Base-by-base conservation (phyloP, 2,329 filamentous ascomycete genomes). In the Ophiognomonia clavigignenti-juglandacearum region DNA sequence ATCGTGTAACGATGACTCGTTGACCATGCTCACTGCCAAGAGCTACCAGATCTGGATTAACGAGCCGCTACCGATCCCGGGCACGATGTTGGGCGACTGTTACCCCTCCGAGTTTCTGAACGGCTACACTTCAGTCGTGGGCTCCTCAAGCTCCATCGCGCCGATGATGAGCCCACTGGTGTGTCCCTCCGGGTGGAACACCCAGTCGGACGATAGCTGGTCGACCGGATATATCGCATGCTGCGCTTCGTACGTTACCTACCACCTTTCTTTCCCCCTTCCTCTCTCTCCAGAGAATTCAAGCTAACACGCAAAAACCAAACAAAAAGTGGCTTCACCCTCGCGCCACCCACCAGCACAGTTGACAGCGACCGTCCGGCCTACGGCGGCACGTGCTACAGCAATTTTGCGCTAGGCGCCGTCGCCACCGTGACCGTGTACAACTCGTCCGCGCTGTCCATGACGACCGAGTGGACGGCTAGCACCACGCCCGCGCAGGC, bases 1-100 rank as follows among this genome's bases (percentile, higher is more conserved):
- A 16, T 14, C 36, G n/a, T 39, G 36, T 22, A 9, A n/a, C 13
- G 36, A 24, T 13, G 36, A 39, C 14, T 13, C 13, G 7, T 16
- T 39, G 36, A 39, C 36, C 11, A 39, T 39, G 36, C 36, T 39
- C 36, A 39, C 36, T 9, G 36, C 36, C 36, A 39, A 39, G 36
- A 24, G 20, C 20, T 39, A 39, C 23, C 36, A 39, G 22, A 39
- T 39, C 20, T 39, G 36, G 36, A 23, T 39, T 13, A 39, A 39
- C 36, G 36, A 39, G 23, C 36, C 36, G 9, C 20, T 24, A 11
- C 36, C 36, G 4, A 20, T 39, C 20, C 36, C 36, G 3, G 36
- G 36, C 10, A 10, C 22, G 36, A 14, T 24, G 36, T 5, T 39
- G 20, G 36, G 5, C 22, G 36, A 39, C 20, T 39, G 36, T 13